These are phyloP conservation scores for Fraxinus quadrangulata DNA, from an alignment of 257 asterid genomes.

Conservation along the genomic window DNA sequence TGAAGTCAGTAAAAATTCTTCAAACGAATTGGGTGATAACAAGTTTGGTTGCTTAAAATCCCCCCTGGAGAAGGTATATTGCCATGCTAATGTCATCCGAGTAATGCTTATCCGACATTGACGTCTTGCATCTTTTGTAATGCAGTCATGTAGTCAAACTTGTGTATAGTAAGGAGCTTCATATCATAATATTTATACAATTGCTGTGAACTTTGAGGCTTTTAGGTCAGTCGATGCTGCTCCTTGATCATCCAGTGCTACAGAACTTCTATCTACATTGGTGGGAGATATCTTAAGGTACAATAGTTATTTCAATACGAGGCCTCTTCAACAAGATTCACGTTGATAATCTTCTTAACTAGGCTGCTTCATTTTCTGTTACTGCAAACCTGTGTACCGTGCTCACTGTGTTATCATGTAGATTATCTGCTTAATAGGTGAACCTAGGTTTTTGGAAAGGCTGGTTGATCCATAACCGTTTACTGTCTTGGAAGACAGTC, in stretches of 20 bases:
- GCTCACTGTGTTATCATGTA: no score
- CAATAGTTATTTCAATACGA: slow-evolving; percentile 13
- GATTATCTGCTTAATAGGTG: no score
- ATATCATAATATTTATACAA: slow-evolving; percentile 9
- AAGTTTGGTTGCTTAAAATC: slow-evolving; percentile 33
- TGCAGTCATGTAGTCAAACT: slow-evolving; percentile 20
- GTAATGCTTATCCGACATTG: slow-evolving; percentile 21
- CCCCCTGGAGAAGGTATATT: slow-evolving; percentile 58
- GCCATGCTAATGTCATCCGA: neutral
- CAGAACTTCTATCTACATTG: slow-evolving; percentile 72
- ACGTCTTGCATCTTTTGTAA: slow-evolving; percentile 22
- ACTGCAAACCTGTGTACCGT: neutral
- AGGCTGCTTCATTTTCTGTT: neutral
- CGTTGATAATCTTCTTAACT: neutral
- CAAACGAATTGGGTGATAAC: slow-evolving; percentile 34
- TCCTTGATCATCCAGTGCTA: slow-evolving; percentile 52
- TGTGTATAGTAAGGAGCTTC: neutral
- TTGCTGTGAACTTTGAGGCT: slow-evolving; percentile 25
- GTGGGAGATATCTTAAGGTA: slow-evolving; percentile 99
- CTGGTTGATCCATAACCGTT: neutral
- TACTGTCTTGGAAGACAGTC: neutral
- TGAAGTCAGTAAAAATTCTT: slow-evolving; percentile 28
- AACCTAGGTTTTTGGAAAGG: no score
- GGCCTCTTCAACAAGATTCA: slow-evolving; percentile 11
- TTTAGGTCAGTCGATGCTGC: slow-evolving; percentile 63